Evolutionary conservation across 2,329 filamentous ascomycete species (phyloP).

Genomic region (Venturia pyrina): DNA sequence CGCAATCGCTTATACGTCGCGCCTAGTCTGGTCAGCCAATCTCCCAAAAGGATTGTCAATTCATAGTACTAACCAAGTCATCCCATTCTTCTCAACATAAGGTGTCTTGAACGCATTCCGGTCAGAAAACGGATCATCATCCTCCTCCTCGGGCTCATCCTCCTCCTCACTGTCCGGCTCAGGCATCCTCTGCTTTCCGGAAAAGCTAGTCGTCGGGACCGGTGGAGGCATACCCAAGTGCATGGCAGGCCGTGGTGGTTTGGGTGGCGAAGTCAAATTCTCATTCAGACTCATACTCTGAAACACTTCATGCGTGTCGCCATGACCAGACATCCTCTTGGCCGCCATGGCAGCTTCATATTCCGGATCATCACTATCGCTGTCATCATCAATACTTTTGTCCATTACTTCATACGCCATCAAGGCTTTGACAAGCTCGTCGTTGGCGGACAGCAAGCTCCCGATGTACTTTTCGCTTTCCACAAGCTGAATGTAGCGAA

Average conservation of each 20-base stretch:
- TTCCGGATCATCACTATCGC: constrained; percentile 48
- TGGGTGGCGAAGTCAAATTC: constrained; percentile 31
- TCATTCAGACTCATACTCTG: constrained; percentile 34
- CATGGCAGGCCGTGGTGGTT: constrained; percentile 37
- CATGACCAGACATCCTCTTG: constrained; percentile 6
- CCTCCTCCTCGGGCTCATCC: constrained; percentile 24
- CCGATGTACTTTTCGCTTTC: constrained; percentile 89
- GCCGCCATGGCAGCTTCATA: constrained; percentile 14
- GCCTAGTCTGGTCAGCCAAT: not conserved
- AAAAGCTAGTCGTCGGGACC: constrained; percentile 16
- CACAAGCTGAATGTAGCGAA: constrained; percentile 87
- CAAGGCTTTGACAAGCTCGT: constrained; percentile 84
- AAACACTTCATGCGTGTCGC: constrained; percentile 26
- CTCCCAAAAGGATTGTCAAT: not conserved
- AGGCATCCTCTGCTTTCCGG: constrained; percentile 30
- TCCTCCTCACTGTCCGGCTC: constrained; percentile 48
- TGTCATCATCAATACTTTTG: constrained; percentile 66
- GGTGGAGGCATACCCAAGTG: constrained; percentile 25
- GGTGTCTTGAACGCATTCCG: constrained; percentile 58
- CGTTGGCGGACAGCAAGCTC: constrained; percentile 83
- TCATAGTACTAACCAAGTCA: constrained; percentile 21
- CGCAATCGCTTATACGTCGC: not conserved
- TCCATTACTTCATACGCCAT: constrained; percentile 95
- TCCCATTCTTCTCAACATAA: constrained; percentile 29
- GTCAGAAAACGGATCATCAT: constrained; percentile 71